phyloP scores from a whole-genome alignment of 257 asterid genomes.

The Avicennia marina region DNA sequence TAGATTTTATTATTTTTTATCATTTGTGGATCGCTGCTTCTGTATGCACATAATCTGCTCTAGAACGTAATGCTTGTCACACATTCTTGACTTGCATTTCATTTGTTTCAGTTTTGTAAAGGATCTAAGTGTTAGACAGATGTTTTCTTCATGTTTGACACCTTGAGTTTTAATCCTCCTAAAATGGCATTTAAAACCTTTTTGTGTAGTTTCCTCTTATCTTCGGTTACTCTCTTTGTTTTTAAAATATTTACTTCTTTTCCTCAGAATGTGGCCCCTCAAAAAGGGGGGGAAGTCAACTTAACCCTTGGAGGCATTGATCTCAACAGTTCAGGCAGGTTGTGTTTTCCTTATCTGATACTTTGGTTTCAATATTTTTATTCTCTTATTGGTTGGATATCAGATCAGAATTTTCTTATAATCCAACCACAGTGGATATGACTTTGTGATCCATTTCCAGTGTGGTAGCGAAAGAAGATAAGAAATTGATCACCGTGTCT shows the following conservation, averaged over 20 bases:
- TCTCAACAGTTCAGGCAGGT: slow-evolving; percentile 99
- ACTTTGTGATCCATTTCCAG: slow-evolving; percentile 43
- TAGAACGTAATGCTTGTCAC: neutral
- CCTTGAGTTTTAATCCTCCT: slow-evolving; percentile 1
- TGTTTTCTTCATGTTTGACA: no score
- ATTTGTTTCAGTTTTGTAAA: no score
- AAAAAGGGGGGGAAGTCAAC: slow-evolving; percentile 80
- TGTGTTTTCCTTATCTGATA: slow-evolving; percentile 34
- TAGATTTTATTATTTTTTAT: neutral
- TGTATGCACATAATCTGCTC: neutral
- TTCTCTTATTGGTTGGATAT: slow-evolving; percentile 1
- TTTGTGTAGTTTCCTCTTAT: neutral
- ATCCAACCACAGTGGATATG: slow-evolving; percentile 5
- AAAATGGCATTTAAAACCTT: neutral
- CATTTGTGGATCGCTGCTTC: neutral
- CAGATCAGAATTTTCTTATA: neutral
- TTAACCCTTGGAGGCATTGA: slow-evolving; percentile 99
- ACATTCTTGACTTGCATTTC: neutral
- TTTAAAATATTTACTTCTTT: neutral
- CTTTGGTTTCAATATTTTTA: neutral
- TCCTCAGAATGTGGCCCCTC: slow-evolving; percentile 69
- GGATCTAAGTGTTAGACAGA: no score
- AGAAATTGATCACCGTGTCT: slow-evolving; percentile 86
- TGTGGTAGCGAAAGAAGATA: slow-evolving; percentile 96
- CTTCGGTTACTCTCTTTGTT: neutral